Evolutionary conservation across 2,329 filamentous ascomycete genomes (phyloP).

Genomic region (Colletotrichum eleusines): DNA sequence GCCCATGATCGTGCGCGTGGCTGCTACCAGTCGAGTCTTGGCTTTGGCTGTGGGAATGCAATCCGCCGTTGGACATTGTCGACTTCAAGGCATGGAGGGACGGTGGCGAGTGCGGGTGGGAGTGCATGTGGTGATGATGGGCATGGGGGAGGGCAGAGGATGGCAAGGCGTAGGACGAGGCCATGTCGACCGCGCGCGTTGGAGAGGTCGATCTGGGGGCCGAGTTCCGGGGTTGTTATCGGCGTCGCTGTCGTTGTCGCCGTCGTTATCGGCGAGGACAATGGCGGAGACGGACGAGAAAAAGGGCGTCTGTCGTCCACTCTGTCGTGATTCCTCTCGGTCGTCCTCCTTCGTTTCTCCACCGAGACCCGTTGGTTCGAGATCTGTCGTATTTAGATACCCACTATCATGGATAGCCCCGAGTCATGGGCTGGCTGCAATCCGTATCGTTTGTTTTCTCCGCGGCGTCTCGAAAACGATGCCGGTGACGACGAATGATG

Average conservation of each 20-base stretch:
- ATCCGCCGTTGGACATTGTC: conserved; percentile 45
- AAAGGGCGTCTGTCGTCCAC: conserved; percentile 11
- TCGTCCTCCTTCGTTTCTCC: conserved; percentile 32
- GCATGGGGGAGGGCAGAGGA: conserved; percentile 62
- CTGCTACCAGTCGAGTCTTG: conserved; percentile 42
- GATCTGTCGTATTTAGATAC: conserved; percentile 11
- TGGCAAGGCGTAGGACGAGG: conserved; percentile 67
- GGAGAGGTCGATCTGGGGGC: conserved; percentile 32
- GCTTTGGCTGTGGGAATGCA: conserved; percentile 48
- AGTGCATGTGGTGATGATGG: conserved; percentile 58
- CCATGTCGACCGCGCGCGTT: conserved; percentile 51
- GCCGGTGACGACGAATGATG: not conserved
- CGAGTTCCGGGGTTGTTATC: conserved; percentile 12
- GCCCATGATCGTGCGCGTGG: conserved; percentile 50
- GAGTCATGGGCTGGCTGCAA: conserved; percentile 27
- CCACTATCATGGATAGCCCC: conserved; percentile 15
- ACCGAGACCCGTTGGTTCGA: conserved; percentile 35
- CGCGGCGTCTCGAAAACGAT: not conserved
- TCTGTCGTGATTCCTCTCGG: conserved; percentile 28
- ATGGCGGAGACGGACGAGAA: conserved; percentile 25
- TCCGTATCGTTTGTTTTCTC: not conserved
- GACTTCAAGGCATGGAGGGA: conserved; percentile 56
- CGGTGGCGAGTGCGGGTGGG: conserved; percentile 54
- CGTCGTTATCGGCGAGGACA: conserved; percentile 2
- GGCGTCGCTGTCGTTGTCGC: conserved; percentile 28